A percentile compares a stretch with the other conserved stretches of the same genome.
Evolutionary conservation across 78 protist species (phyloP).

Genomic region (Tieghemostelium lacteum): DNA sequence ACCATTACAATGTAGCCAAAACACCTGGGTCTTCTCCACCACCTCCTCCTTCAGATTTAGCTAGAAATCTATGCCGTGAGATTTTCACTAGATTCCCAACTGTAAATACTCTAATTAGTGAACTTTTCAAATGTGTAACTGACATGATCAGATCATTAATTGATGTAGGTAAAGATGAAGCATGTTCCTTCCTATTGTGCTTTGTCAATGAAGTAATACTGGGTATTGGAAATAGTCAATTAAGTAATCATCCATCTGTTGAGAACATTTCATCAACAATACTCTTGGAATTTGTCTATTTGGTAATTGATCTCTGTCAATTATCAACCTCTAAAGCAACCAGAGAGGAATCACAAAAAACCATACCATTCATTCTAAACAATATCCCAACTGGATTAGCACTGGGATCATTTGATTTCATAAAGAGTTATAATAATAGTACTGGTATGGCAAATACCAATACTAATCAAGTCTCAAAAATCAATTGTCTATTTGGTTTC

Average conservation of each 20-base stretch:
- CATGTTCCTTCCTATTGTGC: conserved; percentile 20
- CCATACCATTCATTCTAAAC: conserved; percentile 46
- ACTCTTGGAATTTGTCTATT: conserved; percentile 19
- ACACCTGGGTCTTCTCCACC: conserved; percentile 13
- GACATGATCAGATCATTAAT: conserved; percentile 18
- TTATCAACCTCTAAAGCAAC: conserved; percentile 20
- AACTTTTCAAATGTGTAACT: conserved; percentile 12
- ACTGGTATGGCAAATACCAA: background rate
- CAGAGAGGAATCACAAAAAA: conserved; percentile 21
- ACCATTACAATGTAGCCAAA: conserved; percentile 25
- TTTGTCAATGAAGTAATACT: conserved; percentile 33
- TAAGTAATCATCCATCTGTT: background rate
- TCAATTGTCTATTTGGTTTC: conserved; percentile 34
- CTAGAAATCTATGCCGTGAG: background rate
- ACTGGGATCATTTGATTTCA: conserved; percentile 53
- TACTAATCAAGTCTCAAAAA: background rate
- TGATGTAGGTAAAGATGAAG: conserved; percentile 41
- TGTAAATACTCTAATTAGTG: background rate
- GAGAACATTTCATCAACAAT: conserved; percentile 3
- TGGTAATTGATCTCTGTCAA: conserved; percentile 58
- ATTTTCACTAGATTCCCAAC: conserved; percentile 6
- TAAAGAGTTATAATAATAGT: conserved; percentile 8
- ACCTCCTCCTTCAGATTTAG: conserved; percentile 6
- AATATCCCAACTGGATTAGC: conserved; percentile 51
- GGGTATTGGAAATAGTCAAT: background rate